These are phyloP conservation scores for Diddensiella caesifluorescens DNA, from an alignment of 805 yeast species.

Conservation along the genomic window DNA sequence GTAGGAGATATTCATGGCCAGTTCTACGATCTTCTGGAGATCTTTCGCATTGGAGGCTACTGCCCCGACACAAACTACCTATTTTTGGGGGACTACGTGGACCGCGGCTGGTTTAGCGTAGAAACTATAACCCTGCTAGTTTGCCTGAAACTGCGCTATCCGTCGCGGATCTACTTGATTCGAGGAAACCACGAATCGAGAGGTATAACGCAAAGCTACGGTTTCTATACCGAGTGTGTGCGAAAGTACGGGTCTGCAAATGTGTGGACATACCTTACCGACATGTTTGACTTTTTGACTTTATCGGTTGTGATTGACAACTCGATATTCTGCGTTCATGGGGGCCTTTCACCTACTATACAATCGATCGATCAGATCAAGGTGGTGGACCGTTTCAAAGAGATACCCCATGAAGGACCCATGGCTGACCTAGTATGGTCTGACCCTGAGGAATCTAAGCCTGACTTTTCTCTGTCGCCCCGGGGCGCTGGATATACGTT, in stretches of 20 bases:
- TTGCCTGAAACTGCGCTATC: constrained; percentile 81
- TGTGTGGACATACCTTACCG: constrained; percentile 89
- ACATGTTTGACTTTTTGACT: constrained; percentile 85
- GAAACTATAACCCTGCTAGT: constrained; percentile 85
- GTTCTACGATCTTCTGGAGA: constrained; percentile 87
- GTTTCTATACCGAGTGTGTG: constrained; percentile 91
- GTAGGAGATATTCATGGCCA: constrained; percentile 99
- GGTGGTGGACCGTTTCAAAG: constrained; percentile 85
- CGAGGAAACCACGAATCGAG: constrained; percentile 97
- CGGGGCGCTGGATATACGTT: constrained; percentile 98
- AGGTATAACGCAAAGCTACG: constrained; percentile 95
- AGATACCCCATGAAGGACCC: constrained; percentile 98
- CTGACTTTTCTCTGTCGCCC: constrained; percentile 82
- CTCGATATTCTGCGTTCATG: constrained; percentile 90
- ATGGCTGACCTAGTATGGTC: constrained; percentile 99
- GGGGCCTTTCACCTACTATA: constrained; percentile 92
- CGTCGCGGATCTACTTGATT: constrained; percentile 71
- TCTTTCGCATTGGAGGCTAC: constrained; percentile 87
- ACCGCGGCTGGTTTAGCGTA: constrained; percentile 87
- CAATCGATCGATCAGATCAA: constrained; percentile 90
- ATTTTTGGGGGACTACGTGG: constrained; percentile 94
- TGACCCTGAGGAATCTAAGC: constrained; percentile 83
- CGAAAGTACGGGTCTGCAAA: constrained; percentile 76
- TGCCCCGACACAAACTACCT: constrained; percentile 92
- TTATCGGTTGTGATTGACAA: constrained; percentile 87